These are phyloP conservation scores for Rhododendron griersonianum DNA, from an alignment of 148 eudicot genomes.

Conservation along the genomic window DNA sequence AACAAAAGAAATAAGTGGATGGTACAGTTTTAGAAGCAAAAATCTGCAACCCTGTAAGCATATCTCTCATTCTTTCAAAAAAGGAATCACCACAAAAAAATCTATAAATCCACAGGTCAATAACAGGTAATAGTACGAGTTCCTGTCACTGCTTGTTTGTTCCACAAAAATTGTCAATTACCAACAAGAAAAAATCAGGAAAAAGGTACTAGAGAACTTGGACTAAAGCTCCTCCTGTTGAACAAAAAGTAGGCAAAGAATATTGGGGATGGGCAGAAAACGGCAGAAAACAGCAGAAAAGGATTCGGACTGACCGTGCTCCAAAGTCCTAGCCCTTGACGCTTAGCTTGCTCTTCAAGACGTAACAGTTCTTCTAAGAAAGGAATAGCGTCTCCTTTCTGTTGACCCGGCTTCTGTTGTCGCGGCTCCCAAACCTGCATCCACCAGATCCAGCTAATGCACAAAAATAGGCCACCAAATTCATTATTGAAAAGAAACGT, in stretches of 20 bases:
- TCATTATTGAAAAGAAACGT: background rate
- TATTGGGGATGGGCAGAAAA: background rate
- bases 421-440: constrained; percentile 73
- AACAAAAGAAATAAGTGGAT: too few relatives aligned
- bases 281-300: background rate
- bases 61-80: too few relatives aligned
- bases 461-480: constrained; percentile 2
- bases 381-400: constrained; percentile 67
- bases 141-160: background rate
- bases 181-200: background rate
- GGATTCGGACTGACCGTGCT: constrained; percentile 53
- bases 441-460: constrained; percentile 8
- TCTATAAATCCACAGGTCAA: background rate
- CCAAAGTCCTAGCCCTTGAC: constrained; percentile 84
- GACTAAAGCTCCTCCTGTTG: background rate
- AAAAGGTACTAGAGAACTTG: background rate
- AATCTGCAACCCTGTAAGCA: too few relatives aligned
- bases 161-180: background rate
- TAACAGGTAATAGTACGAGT: background rate
- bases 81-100: too few relatives aligned
- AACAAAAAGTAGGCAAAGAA: background rate
- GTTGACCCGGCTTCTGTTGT: constrained; percentile 19
- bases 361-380: constrained; percentile 44
- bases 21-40: too few relatives aligned
- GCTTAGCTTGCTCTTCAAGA: constrained; percentile 78